Percentiles rank a stretch among this genome's conserved stretches.
Evolutionary conservation across 805 yeast species (phyloP).

Genomic region (Candida argentea): DNA sequence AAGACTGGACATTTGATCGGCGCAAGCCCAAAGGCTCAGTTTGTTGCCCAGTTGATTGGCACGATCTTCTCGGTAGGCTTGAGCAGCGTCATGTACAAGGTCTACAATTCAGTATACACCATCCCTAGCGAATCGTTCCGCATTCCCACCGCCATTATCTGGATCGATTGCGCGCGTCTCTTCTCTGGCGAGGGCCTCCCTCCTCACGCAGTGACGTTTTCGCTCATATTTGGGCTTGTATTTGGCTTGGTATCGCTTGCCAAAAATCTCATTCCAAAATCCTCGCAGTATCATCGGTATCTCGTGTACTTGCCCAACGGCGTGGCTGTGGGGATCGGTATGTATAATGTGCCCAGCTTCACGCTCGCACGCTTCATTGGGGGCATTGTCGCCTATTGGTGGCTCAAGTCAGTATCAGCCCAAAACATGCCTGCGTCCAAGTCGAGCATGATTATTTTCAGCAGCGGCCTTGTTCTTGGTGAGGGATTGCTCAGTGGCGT

Average conservation of each 20-base stretch:
- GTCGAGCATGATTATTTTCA: slow-evolving; percentile 73
- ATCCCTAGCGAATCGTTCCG: slow-evolving; percentile 78
- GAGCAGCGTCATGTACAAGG: slow-evolving; percentile 71
- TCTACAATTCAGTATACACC: slow-evolving; percentile 72
- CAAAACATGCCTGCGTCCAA: slow-evolving; percentile 28
- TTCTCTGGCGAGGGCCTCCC: slow-evolving; percentile 91
- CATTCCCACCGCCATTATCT: slow-evolving; percentile 89
- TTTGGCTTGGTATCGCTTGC: slow-evolving; percentile 64
- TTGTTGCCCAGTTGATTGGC: slow-evolving; percentile 82
- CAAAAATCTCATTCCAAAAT: slow-evolving; percentile 44
- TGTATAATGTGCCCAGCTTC: slow-evolving; percentile 87
- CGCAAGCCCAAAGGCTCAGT: slow-evolving; percentile 89
- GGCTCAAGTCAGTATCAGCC: slow-evolving; percentile 33
- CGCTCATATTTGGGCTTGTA: slow-evolving; percentile 50
- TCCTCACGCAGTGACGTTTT: slow-evolving; percentile 54
- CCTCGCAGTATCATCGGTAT: slow-evolving; percentile 26
- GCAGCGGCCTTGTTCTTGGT: slow-evolving; percentile 88
- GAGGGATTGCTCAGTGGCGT: slow-evolving; percentile 85
- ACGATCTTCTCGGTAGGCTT: slow-evolving; percentile 74
- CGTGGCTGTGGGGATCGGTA: slow-evolving; percentile 95
- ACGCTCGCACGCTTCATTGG: slow-evolving; percentile 91
- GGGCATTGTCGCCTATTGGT: slow-evolving; percentile 55
- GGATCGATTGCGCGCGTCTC: slow-evolving; percentile 93
- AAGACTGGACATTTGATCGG: slow-evolving; percentile 89
- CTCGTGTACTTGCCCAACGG: slow-evolving; percentile 75